Base-by-base conservation (phyloP, 371 early-diverging fungal genomes). In the Mortierella sp. region DNA sequence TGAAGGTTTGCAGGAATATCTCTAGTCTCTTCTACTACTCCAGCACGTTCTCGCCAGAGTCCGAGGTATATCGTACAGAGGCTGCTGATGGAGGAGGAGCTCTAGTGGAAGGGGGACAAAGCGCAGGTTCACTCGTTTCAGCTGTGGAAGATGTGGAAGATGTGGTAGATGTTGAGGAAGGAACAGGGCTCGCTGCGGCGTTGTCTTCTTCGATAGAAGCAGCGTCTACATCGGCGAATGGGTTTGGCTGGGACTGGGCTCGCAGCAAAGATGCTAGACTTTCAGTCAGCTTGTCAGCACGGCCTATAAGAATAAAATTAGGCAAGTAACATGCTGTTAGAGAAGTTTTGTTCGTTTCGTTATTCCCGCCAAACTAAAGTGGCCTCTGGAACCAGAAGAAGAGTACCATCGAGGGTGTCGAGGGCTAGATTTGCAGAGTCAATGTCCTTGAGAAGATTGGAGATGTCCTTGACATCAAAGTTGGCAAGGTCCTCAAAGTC, bases 361-460 rank as follows among this genome's bases (percentile, higher is more conserved):
- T 28, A 11, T 34, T 34, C 37, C 37, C 37, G 37, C 37, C 37
- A 34, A 11, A 34, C 7, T 11, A 11, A 34, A 14, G 14, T 34
- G 14, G 37, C 28, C 11, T 21, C 2, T n/a, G n/a, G 15, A 21
- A 54, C 17, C 12, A 24, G 53, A 3, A 2, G 5, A 30, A 27
- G 14, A 23, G 8, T 63, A 64, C 76, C 60, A 28, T 75, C 76
- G 28, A 75, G 52, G 44, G 43, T 48, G 53, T 75, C 70, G 24
- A 75, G 69, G 12, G 76, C 76, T 23, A 52, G 42, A 41, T 75
- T 60, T 26, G 57, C 64, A 15, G 51, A 42, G 43, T 75, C 76
- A 21, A 75, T 69, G 41, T 75, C 76, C 50, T 69, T 64, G 48
- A 75, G 55, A 39, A 75, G 68, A 34, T n/a, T 75, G 48, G 76